phyloP scores from a whole-genome alignment of 495 filamentous ascomycete species.

The Aspergillus diversus region DNA sequence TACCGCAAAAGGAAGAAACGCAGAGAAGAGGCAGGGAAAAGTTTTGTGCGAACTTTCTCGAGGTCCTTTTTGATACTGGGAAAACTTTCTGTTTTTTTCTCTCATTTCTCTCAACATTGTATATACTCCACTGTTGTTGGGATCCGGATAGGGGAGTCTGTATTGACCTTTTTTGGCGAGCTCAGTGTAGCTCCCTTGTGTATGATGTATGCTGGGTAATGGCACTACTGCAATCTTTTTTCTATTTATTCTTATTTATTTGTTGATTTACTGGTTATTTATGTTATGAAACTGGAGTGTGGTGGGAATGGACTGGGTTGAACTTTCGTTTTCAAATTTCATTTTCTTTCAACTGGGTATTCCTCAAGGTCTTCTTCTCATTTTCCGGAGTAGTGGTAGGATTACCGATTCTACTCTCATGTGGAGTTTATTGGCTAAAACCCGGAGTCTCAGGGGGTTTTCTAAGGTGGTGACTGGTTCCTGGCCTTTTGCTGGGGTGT shows the following conservation, averaged over 20 bases:
- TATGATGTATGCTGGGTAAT: constrained; percentile 40
- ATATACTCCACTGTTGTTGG: constrained; percentile 35
- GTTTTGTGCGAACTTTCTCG: constrained; percentile 25
- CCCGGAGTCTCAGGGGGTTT: not conserved
- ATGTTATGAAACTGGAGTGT: constrained; percentile 38
- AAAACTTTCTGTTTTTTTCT: constrained; percentile 18
- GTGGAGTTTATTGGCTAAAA: not conserved
- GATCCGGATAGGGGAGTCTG: constrained; percentile 25
- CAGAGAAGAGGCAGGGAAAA: constrained; percentile 27
- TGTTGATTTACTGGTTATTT: constrained; percentile 18
- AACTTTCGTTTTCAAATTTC: constrained; percentile 22
- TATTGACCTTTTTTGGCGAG: constrained; percentile 21
- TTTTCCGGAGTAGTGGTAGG: not conserved
- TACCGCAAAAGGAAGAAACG: constrained; percentile 25
- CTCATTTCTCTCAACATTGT: constrained; percentile 25
- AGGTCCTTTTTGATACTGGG: constrained; percentile 17
- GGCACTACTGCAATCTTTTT: constrained; percentile 30
- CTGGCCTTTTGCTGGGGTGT: not conserved
- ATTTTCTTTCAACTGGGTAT: constrained; percentile 8
- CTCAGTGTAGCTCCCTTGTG: constrained; percentile 28
- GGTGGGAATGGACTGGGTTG: constrained; percentile 40
- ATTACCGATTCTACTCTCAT: not conserved
- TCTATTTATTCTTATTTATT: constrained; percentile 21
- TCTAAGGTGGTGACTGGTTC: not conserved
- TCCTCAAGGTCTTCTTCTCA: constrained; percentile 10